A percentile compares a stretch with the other conserved stretches of the same genome.
These are phyloP conservation scores for Xylaria cubensis DNA, from an alignment of 495 filamentous ascomycete genomes.

Conservation along the genomic window DNA sequence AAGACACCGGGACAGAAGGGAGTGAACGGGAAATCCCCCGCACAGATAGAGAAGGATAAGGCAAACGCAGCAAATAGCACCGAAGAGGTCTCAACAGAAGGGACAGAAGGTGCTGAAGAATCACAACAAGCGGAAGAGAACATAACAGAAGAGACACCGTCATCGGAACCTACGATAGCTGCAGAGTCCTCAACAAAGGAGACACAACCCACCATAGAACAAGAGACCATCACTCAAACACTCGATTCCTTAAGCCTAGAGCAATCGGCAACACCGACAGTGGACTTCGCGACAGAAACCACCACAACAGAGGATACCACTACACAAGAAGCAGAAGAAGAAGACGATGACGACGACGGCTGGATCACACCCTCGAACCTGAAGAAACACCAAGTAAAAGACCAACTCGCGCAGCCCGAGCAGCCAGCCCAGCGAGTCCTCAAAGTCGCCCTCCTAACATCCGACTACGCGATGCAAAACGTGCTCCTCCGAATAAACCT, in stretches of 20 bases:
- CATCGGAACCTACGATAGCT: slow-evolving; percentile 15
- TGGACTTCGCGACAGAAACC: slow-evolving; percentile 26
- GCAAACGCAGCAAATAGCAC: slow-evolving; percentile 18
- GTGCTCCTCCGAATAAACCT: slow-evolving; percentile 93
- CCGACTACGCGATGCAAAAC: slow-evolving; percentile 97
- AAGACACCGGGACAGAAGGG: slow-evolving; percentile 77
- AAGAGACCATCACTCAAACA: slow-evolving; percentile 35
- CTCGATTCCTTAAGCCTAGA: slow-evolving; percentile 37
- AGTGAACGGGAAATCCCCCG: slow-evolving; percentile 73
- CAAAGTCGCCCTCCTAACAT: slow-evolving; percentile 85
- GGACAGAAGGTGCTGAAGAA: not conserved
- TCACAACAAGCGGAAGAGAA: slow-evolving; percentile 16
- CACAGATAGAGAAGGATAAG: slow-evolving; percentile 40
- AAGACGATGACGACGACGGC: slow-evolving; percentile 73
- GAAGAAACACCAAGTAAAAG: slow-evolving; percentile 78
- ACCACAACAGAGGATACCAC: slow-evolving; percentile 17
- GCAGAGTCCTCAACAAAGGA: slow-evolving; percentile 23
- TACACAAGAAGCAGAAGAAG: slow-evolving; percentile 48
- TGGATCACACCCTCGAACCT: slow-evolving; percentile 98
- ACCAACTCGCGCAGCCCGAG: slow-evolving; percentile 46
- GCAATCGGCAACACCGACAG: slow-evolving; percentile 26
- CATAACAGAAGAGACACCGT: slow-evolving; percentile 9
- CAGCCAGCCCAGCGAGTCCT: slow-evolving; percentile 66
- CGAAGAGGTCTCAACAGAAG: slow-evolving; percentile 13
- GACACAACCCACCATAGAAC: slow-evolving; percentile 29